phyloP scores from a whole-genome alignment of 768 basidiomycete genomes.

The Lyophyllum semitale region DNA sequence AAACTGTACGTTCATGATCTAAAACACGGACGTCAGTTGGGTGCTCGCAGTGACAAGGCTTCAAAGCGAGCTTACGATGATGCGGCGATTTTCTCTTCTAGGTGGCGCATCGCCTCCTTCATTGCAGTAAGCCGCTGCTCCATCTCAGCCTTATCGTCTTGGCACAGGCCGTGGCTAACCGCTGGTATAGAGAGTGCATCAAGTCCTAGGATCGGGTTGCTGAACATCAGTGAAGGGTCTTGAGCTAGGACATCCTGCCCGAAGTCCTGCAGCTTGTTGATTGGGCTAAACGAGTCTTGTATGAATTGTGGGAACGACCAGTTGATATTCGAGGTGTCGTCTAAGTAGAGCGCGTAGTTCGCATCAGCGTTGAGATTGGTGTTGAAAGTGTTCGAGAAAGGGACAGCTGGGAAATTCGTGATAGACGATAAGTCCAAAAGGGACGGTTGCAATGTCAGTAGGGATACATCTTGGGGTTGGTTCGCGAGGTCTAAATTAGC shows the following conservation, averaged over 20 bases:
- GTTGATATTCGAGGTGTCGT: neutral
- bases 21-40: neutral
- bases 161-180: neutral
- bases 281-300: neutral
- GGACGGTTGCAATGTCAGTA: neutral
- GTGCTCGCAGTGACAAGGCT: neutral
- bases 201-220: neutral
- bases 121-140: neutral
- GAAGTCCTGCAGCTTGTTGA: neutral
- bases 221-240: neutral
- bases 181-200: neutral
- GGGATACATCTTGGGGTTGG: neutral
- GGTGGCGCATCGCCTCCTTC: constrained; percentile 10
- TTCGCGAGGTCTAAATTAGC: neutral
- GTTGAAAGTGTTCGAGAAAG: neutral
- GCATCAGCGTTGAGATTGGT: neutral
- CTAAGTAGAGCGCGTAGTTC: neutral
- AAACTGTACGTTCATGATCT: neutral
- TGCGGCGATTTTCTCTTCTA: constrained; percentile 8
- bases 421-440: neutral
- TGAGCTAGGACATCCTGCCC: neutral
- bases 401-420: constrained; percentile 1
- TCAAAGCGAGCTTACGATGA: neutral
- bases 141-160: constrained; percentile 3
- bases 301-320: neutral